phyloP scores from a whole-genome alignment of 495 filamentous ascomycete species.

The Penicillium flavigenum region DNA sequence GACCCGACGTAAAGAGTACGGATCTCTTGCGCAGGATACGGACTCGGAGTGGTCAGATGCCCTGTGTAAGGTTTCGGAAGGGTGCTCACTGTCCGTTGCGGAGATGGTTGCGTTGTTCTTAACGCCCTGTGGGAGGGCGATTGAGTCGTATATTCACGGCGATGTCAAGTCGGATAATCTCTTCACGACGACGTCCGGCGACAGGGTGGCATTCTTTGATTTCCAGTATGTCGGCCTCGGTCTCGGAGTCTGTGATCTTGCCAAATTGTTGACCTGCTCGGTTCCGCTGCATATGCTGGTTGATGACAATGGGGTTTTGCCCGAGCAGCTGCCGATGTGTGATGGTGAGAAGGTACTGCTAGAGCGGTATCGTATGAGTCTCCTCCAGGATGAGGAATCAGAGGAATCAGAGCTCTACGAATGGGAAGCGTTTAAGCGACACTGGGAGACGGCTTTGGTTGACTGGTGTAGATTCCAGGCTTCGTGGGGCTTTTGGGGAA shows the following conservation, averaged over 20 bases:
- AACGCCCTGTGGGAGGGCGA: conserved; percentile 27
- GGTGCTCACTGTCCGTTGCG: conserved; percentile 26
- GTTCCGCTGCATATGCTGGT: conserved; percentile 35
- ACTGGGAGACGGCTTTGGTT: conserved; percentile 43
- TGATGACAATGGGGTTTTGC: conserved; percentile 25
- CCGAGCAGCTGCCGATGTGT: conserved; percentile 30
- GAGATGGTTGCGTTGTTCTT: conserved; percentile 35
- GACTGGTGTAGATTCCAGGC: conserved; percentile 47
- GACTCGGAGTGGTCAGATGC: conserved; percentile 37
- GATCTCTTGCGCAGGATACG: conserved; percentile 25
- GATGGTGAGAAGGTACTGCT: conserved; percentile 33
- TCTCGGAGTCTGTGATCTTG: conserved; percentile 41
- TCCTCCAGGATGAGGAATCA: conserved; percentile 16
- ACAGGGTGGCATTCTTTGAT: conserved; percentile 41
- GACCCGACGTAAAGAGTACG: conserved; percentile 37
- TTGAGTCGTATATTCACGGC: conserved; percentile 43
- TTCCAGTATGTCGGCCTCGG: conserved; percentile 44
- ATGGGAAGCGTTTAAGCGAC: conserved; percentile 32
- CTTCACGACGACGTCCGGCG: conserved; percentile 33
- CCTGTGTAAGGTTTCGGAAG: conserved; percentile 20
- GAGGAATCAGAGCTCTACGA: conserved; percentile 18
- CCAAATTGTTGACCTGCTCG: conserved; percentile 45
- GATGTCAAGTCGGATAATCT: conserved; percentile 47
- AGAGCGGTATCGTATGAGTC: conserved; percentile 24
- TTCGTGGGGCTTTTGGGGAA: conserved; percentile 46